These are phyloP conservation scores for Exophiala spinifera DNA, from an alignment of 2,329 filamentous ascomycete species.

Conservation along the genomic window DNA sequence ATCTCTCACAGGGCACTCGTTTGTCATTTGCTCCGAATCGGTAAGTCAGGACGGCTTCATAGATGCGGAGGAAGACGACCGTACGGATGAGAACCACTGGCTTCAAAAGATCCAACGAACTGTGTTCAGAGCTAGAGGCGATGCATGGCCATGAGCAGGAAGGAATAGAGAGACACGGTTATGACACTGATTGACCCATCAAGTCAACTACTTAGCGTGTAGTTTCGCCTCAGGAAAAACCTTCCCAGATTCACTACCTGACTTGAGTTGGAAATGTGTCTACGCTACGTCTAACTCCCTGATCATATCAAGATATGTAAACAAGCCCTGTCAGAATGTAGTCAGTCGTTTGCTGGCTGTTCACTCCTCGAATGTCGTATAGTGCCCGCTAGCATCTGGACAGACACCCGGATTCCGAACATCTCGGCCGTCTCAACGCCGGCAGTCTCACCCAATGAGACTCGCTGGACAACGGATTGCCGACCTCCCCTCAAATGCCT, in stretches of 20 bases:
- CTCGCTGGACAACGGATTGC: background rate
- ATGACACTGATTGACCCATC: too few species aligned
- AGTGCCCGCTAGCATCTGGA: background rate
- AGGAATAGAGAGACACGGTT: too few species aligned
- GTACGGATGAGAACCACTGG: conserved; percentile 32
- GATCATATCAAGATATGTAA: background rate
- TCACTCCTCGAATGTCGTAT: background rate
- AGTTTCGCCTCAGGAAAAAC: too few species aligned
- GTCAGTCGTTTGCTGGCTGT: background rate
- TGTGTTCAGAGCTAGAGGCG: conserved; percentile 7
- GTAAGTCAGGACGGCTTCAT: conserved; percentile 40
- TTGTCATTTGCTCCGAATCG: conserved; percentile 42
- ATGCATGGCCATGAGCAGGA: conserved; percentile 8
- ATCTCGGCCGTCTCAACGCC: background rate
- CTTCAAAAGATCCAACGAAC: conserved; percentile 11
- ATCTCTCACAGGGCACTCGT: conserved; percentile 34
- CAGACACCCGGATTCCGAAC: background rate
- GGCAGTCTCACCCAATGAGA: background rate
- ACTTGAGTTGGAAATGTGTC: too few species aligned
- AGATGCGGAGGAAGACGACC: conserved; percentile 32
- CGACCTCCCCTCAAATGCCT: background rate
- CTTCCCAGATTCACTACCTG: too few species aligned
- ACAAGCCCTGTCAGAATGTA: background rate
- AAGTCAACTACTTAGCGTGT: too few species aligned
- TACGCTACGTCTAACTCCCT: too few species aligned